Evolutionary conservation across 108 stramenopile species (phyloP).

Genomic region (Discostella stelligeroides): DNA sequence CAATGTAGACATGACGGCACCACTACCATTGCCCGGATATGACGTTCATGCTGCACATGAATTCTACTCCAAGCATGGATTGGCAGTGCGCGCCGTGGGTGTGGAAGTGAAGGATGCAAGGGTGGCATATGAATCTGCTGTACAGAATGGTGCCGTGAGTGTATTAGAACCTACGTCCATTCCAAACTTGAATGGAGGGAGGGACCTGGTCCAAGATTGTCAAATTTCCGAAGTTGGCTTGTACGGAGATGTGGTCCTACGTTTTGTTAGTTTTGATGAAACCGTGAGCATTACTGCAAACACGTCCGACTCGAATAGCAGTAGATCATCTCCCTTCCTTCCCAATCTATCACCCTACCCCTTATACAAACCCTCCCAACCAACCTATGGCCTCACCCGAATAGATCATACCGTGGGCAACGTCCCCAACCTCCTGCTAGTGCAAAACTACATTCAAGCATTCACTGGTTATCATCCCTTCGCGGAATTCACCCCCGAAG

Average conservation of each 20-base stretch:
- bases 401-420: slow-evolving; percentile 82
- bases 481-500: slow-evolving; percentile 85
- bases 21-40: slow-evolving; percentile 52
- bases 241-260: slow-evolving; percentile 70
- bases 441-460: slow-evolving; percentile 49
- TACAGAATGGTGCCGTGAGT: slow-evolving; percentile 52
- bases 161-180: slow-evolving; percentile 59
- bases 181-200: slow-evolving; percentile 26
- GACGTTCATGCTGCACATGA: slow-evolving; percentile 35
- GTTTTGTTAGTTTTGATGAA: slow-evolving; percentile 47
- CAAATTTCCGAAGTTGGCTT: slow-evolving; percentile 54
- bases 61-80: slow-evolving; percentile 61
- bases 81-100: slow-evolving; percentile 63
- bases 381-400: slow-evolving; percentile 51
- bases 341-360: slow-evolving; percentile 62
- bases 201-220: slow-evolving; percentile 34
- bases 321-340: slow-evolving; percentile 44
- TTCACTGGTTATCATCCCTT: slow-evolving; percentile 85
- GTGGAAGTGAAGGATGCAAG: slow-evolving; percentile 49
- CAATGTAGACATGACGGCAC: slow-evolving; percentile 46
- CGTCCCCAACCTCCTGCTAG: slow-evolving; percentile 58
- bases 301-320: not conserved
- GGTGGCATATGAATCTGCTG: slow-evolving; percentile 48
- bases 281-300: not conserved
- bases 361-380: slow-evolving; percentile 8